These are phyloP conservation scores for Erodium trifolium DNA, from an alignment of 441 rosid genomes.

Conservation along the genomic window DNA sequence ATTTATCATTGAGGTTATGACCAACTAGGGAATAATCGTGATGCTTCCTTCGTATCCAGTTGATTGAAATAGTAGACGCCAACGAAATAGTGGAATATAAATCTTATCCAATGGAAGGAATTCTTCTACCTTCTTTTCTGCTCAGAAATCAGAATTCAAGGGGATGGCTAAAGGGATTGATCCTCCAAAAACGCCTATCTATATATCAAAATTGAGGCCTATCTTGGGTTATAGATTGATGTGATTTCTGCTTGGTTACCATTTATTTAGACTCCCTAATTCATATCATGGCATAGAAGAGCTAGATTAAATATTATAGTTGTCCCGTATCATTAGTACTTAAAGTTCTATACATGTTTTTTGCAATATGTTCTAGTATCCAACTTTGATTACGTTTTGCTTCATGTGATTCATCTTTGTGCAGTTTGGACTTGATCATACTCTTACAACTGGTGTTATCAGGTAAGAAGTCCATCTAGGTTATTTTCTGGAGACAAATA, in stretches of 20 bases:
- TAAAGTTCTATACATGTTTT: neutral
- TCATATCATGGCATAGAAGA: neutral
- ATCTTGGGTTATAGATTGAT: neutral
- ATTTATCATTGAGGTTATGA: neutral
- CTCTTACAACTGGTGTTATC: constrained; percentile 92
- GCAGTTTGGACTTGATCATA: constrained; percentile 97
- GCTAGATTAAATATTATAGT: neutral
- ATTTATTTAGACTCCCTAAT: neutral
- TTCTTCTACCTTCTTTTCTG: neutral
- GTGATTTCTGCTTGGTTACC: neutral
- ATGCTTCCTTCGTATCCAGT: neutral
- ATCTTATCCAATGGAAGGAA: neutral
- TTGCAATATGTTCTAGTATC: neutral
- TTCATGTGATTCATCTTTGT: constrained; percentile 16
- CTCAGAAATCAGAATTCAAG: neutral
- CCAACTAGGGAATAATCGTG: neutral
- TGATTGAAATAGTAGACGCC: neutral
- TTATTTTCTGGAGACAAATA: neutral
- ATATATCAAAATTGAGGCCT: neutral
- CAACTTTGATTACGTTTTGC: constrained; percentile 1
- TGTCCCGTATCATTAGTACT: neutral
- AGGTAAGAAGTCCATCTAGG: constrained; percentile 38
- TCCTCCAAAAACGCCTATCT: neutral
- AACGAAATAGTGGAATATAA: neutral
- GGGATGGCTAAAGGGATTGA: neutral